Conservation (phyloP, 345 rosid species). For the Sonneratia alba region DNA sequence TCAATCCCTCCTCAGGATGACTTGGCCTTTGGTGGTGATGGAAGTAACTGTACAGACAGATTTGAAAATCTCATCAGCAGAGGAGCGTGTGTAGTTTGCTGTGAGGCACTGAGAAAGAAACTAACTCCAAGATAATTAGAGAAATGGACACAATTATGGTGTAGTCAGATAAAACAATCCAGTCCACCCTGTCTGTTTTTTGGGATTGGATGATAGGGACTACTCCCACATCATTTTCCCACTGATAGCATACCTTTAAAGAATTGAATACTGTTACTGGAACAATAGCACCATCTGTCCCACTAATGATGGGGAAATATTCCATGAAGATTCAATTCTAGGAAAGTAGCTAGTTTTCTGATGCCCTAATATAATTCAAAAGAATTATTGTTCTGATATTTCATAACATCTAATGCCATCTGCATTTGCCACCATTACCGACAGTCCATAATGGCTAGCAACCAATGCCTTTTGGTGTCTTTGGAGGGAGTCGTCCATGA, state of each 20-base stretch:
- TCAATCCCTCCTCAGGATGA: constrained; percentile 23
- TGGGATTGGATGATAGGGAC: background rate
- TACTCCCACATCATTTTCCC: background rate
- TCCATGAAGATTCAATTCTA: background rate
- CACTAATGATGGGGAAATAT: background rate
- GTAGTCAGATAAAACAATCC: background rate
- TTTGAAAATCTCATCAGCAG: background rate
- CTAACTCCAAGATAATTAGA: background rate
- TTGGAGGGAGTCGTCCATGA: background rate
- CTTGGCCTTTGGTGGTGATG: constrained; percentile 61
- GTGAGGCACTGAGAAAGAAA: background rate
- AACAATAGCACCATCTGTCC: background rate
- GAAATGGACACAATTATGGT: background rate
- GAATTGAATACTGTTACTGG: background rate
- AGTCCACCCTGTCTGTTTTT: background rate
- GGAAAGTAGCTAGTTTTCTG: background rate
- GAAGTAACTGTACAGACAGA: constrained; percentile 45
- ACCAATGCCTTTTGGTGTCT: background rate
- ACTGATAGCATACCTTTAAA: background rate
- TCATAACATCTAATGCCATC: background rate
- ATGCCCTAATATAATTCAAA: background rate
- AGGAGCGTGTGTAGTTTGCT: background rate
- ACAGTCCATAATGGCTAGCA: background rate
- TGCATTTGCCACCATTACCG: background rate
- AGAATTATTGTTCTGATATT: background rate